Evolutionary conservation across 140 eudicot genomes (phyloP), one percentile per base, ranked within the genome.

Genomic region (Erigeron philadelphicus): DNA sequence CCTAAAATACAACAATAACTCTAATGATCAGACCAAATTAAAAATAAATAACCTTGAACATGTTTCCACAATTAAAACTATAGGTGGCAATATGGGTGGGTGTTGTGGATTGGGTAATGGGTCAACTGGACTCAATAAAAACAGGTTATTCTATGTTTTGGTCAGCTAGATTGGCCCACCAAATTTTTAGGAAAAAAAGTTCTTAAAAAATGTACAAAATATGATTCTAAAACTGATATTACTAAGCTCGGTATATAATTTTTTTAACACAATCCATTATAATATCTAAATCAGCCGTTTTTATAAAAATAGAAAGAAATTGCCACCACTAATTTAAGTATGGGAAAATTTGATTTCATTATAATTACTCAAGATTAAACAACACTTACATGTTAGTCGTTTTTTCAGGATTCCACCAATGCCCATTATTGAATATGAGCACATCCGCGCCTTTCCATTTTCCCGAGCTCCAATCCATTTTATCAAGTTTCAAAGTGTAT

Each of bases 331-430:
- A 62, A n/a, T 40, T 35, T n/a, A 0, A 38, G 3, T 62, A 62
- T 13, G 15, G 9, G 16, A 62, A 62, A 40, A 6, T 35, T 12
- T 4, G 1, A 31, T 13, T 61, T 31, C 38, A 31, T 61, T 61
- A 10, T 3, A 35, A 13, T 8, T 21, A 56, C 38, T 21, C 49
- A 45, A 55, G 50, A 44, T 31, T 75, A 41, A 61, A 48, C 54
- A 12, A 55, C 45, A 18, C 63, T 72, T 85, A 93, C 96, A 61
- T 84, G 67, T 85, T 81, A 6, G 86, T 69, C 8, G 98, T 93
- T 73, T 93, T 93, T 58, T 86, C 93, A 60, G 76, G 12, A 69
- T 83, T 93, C 96, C 98, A 93, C 98, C 98, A 93, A 71, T 93
- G 98, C 12, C 98, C 98, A 3, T 82, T 81, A 64, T 89, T 93